phyloP scores from a whole-genome alignment of 306 rosid species.

The Dryas alaskensis region DNA sequence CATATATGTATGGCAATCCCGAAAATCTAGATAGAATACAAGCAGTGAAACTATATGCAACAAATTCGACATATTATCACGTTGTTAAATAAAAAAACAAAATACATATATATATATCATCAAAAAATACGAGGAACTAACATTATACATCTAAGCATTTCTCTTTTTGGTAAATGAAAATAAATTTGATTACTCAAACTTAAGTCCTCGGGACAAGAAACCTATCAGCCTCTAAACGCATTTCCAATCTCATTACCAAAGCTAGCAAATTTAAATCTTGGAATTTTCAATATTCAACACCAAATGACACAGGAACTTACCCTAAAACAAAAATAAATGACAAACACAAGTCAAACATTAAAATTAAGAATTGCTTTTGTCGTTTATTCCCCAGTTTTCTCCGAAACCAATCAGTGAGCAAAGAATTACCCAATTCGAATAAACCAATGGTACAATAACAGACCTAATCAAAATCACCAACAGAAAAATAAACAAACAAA shows the following conservation, averaged over 20 bases:
- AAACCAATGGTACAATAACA: background rate
- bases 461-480: background rate
- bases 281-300: background rate
- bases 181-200: background rate
- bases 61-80: background rate
- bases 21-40: background rate
- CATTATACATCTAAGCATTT: background rate
- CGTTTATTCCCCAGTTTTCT: background rate
- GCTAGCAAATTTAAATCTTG: background rate
- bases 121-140: background rate
- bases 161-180: background rate
- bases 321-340: background rate
- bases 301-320: background rate
- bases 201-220: background rate
- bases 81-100: background rate
- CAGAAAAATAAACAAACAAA: background rate
- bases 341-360: background rate
- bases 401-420: constrained; percentile 11
- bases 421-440: background rate
- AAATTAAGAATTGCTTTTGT: background rate
- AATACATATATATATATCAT: background rate
- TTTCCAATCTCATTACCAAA: background rate
- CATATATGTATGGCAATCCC: background rate
- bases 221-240: background rate
- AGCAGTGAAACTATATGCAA: background rate